phyloP scores from a whole-genome alignment of 2,329 filamentous ascomycete species.

The Monilinia fructigena region DNA sequence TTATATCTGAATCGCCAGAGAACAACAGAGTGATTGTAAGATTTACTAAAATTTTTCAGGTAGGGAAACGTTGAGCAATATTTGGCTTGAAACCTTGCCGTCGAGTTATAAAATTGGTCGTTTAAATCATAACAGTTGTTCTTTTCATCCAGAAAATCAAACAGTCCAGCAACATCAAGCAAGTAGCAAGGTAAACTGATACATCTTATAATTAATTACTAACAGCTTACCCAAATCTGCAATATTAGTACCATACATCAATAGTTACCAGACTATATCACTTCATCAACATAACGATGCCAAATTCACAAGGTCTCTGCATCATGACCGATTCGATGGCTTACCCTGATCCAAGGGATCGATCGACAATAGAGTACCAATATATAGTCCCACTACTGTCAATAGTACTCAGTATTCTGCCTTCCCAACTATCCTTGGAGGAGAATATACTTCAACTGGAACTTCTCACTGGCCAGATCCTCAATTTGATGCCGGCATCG shows the following conservation, averaged over 20 bases:
- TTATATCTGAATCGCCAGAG: background rate
- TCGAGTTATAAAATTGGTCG: background rate
- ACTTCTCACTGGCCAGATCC: background rate
- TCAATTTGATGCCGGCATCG: background rate
- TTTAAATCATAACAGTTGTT: too few relatives aligned
- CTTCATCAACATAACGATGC: background rate
- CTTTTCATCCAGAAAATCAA: background rate
- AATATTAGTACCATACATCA: background rate
- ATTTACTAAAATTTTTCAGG: background rate
- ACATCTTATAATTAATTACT: background rate
- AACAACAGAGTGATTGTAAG: background rate
- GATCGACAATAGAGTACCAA: background rate
- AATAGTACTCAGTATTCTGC: background rate
- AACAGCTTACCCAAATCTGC: background rate
- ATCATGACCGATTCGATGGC: background rate
- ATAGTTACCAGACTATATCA: background rate
- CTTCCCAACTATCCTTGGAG: background rate
- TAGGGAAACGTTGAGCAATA: background rate
- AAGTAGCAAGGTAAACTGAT: background rate
- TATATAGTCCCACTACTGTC: background rate
- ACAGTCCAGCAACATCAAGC: background rate
- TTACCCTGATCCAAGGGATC: background rate
- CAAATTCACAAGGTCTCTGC: background rate
- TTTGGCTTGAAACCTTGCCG: too few relatives aligned
- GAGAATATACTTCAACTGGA: background rate